Evolutionary conservation across 306 rosid genomes (phyloP), one percentile per base, ranked within the genome.

Genomic region (Trifolium repens): DNA sequence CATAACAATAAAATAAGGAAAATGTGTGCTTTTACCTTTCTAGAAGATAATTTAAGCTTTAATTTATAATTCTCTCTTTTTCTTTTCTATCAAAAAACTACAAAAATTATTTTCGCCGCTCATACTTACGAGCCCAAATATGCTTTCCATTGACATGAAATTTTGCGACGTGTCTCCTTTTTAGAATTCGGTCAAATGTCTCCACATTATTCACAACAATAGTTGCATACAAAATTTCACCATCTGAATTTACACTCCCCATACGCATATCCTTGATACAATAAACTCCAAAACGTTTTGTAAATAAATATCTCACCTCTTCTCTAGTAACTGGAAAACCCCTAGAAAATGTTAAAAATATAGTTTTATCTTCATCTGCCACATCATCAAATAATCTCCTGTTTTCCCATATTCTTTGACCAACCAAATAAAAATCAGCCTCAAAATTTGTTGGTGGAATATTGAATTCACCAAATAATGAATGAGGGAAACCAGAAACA

Each of bases 61-160:
- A 22, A 22, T 22, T 22, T 22, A 7, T 16, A 63, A 37, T 7
- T 64, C 7, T 64, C 11, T 65, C 2, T 37, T 37, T 19, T 8
- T 69, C 3, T n/a, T 22, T 5, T 7, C 26, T 11, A 5, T 30
- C 24, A 3, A 30, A 30, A 30, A 30, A 4, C 3, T 2, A 1
- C 3, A 26, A 34, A 34, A 24, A 39, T 44, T 78, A 85, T 0
- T 87, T 88, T 19, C 92, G 76, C 0, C 87, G 85, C 15, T 84
- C 87, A 44, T 87, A 85, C 74, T 86, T 89, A 7, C 93, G 87
- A 69, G 93, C 90, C 93, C 93, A 89, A 0, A 91, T 85, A 61
- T 87, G 90, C 34, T 84, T 91, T 0, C 93, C 89, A 17, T 82
- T 82, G 14, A 85, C 50, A 22, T 74, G 78, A 49, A 84, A 77